Percentiles rank a stretch among this genome's conserved stretches.
Conservation (phyloP, 2,329 filamentous ascomycete genomes). For the Botryosphaeria dothidea region DNA sequence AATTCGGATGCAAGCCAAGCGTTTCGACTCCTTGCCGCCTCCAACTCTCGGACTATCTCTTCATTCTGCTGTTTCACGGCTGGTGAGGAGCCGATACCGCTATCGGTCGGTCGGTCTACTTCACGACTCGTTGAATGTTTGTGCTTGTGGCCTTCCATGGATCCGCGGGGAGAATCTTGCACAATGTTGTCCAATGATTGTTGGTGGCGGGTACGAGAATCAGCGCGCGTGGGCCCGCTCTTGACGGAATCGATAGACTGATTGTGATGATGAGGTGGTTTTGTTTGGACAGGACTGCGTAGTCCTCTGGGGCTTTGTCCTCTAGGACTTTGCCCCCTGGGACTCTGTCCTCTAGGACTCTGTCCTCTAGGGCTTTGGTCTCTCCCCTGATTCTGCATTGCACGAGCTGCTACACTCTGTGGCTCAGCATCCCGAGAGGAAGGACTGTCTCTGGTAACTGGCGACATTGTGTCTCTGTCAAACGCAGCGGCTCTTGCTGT, state of each 20-base stretch:
- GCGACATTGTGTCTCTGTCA: constrained; percentile 51
- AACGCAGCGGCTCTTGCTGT: constrained; percentile 43
- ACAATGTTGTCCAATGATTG: constrained; percentile 8
- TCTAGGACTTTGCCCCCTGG: neutral
- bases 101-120: constrained; percentile 52
- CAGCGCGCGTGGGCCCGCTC: neutral
- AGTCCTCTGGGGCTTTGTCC: neutral
- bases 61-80: constrained; percentile 67
- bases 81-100: constrained; percentile 60
- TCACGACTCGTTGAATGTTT: constrained; percentile 34
- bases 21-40: constrained; percentile 80
- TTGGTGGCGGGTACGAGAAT: constrained; percentile 2
- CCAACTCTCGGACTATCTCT: constrained; percentile 81
- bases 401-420: constrained; percentile 4
- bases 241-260: constrained; percentile 35
- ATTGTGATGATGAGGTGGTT: constrained; percentile 29
- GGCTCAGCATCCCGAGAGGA: constrained; percentile 4
- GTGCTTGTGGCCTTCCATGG: constrained; percentile 24
- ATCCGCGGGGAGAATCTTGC: constrained; percentile 8
- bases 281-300: constrained; percentile 17
- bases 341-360: neutral
- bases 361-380: neutral
- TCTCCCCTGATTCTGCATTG: constrained; percentile 17
- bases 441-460: constrained; percentile 45
- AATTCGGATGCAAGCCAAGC: constrained; percentile 97